phyloP scores from a whole-genome alignment of 257 asterid genomes.

The Nicotiana tabacum region DNA sequence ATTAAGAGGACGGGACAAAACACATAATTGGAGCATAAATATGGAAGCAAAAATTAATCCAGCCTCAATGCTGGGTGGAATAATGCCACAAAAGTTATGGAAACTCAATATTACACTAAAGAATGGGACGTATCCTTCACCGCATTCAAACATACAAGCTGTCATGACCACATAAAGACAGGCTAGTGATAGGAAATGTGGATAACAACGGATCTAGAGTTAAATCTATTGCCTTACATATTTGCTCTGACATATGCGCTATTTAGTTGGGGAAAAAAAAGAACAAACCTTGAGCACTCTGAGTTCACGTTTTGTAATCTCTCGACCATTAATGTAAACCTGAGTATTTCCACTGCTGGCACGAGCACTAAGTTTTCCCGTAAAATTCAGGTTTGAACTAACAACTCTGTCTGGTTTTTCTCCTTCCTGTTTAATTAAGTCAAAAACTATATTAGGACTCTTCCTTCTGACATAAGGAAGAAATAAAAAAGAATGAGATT shows the following conservation, averaged over 20 bases:
- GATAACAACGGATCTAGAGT: background rate
- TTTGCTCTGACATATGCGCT: background rate
- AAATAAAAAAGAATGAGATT: background rate
- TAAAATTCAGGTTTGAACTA: constrained; percentile 76
- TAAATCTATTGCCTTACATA: background rate
- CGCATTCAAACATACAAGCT: background rate
- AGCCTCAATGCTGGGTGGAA: background rate
- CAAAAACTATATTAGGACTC: constrained; percentile 20
- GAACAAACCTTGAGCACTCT: constrained; percentile 71
- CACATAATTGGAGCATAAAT: background rate
- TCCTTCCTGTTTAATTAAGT: constrained; percentile 64
- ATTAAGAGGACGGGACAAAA: background rate
- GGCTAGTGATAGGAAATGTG: background rate
- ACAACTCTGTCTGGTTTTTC: constrained; percentile 83
- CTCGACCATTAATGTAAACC: constrained; percentile 93
- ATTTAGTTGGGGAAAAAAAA: background rate
- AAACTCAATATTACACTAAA: background rate
- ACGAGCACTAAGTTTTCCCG: constrained; percentile 75
- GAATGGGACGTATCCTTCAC: background rate
- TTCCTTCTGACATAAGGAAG: constrained; percentile 5
- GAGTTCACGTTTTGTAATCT: constrained; percentile 83
- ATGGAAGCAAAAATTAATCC: background rate
- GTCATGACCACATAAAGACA: background rate
- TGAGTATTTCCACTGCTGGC: constrained; percentile 93
- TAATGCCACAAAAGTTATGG: background rate